These are phyloP conservation scores for Agarophyton chilense DNA, from an alignment of 23 red algal species.

Conservation along the genomic window DNA sequence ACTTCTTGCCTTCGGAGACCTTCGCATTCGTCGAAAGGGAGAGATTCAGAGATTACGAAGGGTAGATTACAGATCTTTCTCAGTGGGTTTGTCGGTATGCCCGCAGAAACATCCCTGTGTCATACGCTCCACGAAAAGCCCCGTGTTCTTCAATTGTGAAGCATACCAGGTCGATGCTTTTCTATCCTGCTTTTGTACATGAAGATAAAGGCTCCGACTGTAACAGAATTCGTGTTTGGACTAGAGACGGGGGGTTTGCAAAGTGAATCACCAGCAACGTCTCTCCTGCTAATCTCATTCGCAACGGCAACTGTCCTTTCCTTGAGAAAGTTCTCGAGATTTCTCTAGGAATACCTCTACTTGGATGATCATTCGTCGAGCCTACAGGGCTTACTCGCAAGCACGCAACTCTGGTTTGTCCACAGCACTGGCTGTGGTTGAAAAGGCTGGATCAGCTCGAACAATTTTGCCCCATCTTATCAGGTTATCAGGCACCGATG, in stretches of 20 bases:
- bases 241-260: not conserved
- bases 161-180: not conserved
- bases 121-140: not conserved
- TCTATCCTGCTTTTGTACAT: not conserved
- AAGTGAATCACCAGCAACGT: not conserved
- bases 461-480: not conserved
- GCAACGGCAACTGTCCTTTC: not conserved
- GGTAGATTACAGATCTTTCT: too few relatives aligned
- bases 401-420: too few relatives aligned
- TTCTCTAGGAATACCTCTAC: not conserved
- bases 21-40: not conserved
- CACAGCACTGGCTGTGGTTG: too few relatives aligned
- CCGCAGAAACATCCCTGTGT: not conserved
- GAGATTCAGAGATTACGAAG: not conserved
- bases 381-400: too few relatives aligned
- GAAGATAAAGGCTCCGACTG: too few relatives aligned
- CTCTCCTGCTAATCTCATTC: not conserved
- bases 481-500: too few relatives aligned
- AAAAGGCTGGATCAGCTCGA: not conserved
- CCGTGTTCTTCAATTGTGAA: not conserved
- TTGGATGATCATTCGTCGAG: not conserved
- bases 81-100: too few relatives aligned
- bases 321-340: not conserved
- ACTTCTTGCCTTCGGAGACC: not conserved
- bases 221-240: not conserved